These are phyloP conservation scores for Verruconis gallopava DNA, from an alignment of 2,329 filamentous ascomycete genomes.

Conservation along the genomic window DNA sequence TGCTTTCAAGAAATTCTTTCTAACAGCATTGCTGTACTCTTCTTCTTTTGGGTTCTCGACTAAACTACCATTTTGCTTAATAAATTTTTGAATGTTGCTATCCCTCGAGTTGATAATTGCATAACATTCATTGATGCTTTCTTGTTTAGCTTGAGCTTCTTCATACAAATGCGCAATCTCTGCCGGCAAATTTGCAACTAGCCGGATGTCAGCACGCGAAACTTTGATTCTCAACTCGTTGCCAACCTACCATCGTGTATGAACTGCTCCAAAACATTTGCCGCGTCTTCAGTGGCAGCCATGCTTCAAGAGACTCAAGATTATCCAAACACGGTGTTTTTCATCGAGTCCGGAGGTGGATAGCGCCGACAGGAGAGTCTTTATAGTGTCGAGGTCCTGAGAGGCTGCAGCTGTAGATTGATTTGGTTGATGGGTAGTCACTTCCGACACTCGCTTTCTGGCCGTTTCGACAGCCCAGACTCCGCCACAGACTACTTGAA, in stretches of 20 bases:
- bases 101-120: conserved; percentile 60
- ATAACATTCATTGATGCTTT: conserved; percentile 54
- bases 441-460: no score
- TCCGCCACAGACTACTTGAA: no score
- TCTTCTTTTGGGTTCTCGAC: conserved; percentile 65
- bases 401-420: no score
- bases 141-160: conserved; percentile 70
- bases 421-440: no score
- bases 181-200: conserved; percentile 64
- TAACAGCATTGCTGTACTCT: conserved; percentile 49
- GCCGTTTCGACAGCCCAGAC: no score
- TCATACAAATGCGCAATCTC: conserved; percentile 75
- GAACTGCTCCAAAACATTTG: conserved; percentile 67
- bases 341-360: no score
- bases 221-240: not conserved
- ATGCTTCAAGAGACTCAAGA: no score
- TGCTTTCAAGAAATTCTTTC: conserved; percentile 54
- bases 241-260: conserved; percentile 45
- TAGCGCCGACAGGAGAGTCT: no score
- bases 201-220: not conserved
- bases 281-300: conserved; percentile 45
- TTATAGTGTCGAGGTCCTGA: no score
- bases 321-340: no score
- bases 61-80: conserved; percentile 63
- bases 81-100: conserved; percentile 65